phyloP scores from a whole-genome alignment of 345 rosid species.

The Streptanthus diversifolius region DNA sequence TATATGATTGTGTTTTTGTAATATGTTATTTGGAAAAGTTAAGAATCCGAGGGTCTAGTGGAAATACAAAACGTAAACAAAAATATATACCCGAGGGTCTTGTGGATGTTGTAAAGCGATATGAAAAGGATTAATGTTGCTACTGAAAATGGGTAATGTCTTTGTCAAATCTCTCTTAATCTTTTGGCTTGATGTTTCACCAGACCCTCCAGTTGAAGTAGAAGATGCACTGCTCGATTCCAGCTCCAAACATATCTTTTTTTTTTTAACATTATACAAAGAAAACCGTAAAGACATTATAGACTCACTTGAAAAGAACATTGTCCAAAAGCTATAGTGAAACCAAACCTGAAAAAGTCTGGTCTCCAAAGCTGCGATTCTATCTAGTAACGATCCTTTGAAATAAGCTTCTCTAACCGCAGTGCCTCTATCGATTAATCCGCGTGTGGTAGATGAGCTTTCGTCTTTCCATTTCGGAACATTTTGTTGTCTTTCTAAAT shows the following conservation, averaged over 20 bases:
- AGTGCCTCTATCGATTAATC: constrained; percentile 42
- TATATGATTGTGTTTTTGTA: not conserved
- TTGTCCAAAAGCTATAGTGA: not conserved
- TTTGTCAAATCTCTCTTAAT: constrained; percentile 38
- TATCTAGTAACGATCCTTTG: constrained; percentile 72
- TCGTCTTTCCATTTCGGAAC: constrained; percentile 40
- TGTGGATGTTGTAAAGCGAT: constrained; percentile 20
- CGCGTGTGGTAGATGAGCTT: not conserved
- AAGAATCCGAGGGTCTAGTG: constrained; percentile 10
- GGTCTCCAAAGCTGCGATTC: constrained; percentile 64
- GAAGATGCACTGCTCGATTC: constrained; percentile 55
- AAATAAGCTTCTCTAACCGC: constrained; percentile 57
- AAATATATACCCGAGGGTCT: constrained; percentile 9
- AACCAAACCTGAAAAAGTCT: constrained; percentile 60
- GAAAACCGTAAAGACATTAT: not conserved
- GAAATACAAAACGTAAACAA: not conserved
- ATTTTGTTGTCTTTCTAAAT: constrained; percentile 52
- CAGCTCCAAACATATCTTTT: constrained; percentile 61
- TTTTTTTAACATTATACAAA: constrained; percentile 29
- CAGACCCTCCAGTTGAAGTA: constrained; percentile 44
- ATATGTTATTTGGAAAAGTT: not conserved
- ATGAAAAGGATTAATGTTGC: constrained; percentile 30
- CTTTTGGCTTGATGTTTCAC: constrained; percentile 52
- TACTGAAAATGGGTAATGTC: constrained; percentile 43
- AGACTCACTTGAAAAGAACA: not conserved